A percentile compares a stretch with the other conserved stretches of the same genome.
Evolutionary conservation across 257 asterid genomes (phyloP).

Genomic region (Lycium ferocissimum): DNA sequence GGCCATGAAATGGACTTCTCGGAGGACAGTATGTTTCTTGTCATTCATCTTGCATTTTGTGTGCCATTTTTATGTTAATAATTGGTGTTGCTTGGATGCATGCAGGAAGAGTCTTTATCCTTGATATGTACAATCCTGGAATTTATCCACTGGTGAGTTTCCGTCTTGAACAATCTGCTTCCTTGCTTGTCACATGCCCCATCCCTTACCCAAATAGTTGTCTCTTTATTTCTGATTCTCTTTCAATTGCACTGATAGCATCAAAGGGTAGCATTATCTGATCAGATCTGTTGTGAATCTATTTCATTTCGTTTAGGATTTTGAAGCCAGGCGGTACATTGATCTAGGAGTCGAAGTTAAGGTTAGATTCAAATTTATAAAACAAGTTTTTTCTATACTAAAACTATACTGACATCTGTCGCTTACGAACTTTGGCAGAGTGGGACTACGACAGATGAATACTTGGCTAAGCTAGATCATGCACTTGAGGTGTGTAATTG

Average conservation of each 20-base stretch:
- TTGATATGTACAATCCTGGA: conserved; percentile 92
- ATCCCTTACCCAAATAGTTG: neutral
- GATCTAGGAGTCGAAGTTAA: conserved; percentile 81
- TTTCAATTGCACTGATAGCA: conserved; percentile 8
- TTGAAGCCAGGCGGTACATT: conserved; percentile 76
- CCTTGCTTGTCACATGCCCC: neutral
- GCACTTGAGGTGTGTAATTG: conserved; percentile 73
- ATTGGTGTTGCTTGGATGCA: conserved; percentile 35
- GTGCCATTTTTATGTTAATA: conserved; percentile 31
- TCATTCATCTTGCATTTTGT: conserved; percentile 38
- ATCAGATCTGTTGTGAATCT: neutral
- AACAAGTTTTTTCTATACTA: conserved; percentile 3
- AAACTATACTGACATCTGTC: neutral
- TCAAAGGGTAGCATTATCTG: neutral
- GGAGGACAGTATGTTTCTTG: conserved; percentile 62
- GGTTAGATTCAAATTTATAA: conserved; percentile 50
- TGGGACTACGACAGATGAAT: conserved; percentile 73
- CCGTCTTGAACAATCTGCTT: conserved; percentile 12
- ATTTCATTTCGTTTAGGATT: conserved; percentile 56
- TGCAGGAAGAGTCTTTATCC: conserved; percentile 91
- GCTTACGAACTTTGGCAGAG: conserved; percentile 53
- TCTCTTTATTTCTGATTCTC: conserved; percentile 12
- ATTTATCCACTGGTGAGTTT: conserved; percentile 90
- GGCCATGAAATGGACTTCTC: conserved; percentile 92
- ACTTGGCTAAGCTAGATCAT: conserved; percentile 73